phyloP scores from a whole-genome alignment of 1,139 yeast species.

The Sugiyamaella castrensis region DNA sequence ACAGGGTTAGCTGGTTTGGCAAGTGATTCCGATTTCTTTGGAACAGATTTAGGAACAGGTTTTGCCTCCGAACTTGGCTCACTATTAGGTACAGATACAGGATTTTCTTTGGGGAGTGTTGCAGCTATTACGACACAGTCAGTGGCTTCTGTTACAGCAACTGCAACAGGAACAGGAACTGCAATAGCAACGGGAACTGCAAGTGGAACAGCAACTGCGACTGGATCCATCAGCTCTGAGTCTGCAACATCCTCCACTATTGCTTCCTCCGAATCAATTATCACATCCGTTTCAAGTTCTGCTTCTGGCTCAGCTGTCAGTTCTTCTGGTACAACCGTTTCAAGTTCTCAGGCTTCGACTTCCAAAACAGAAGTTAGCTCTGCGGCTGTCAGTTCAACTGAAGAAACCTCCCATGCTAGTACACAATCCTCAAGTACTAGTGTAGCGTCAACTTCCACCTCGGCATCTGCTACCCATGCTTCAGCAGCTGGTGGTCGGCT shows the following conservation, averaged over 20 bases:
- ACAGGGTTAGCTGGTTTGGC: no score
- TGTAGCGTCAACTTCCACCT: neutral
- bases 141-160: neutral
- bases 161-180: neutral
- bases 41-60: neutral
- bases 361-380: neutral
- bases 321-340: neutral
- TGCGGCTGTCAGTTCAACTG: neutral
- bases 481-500: neutral
- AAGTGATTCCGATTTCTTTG: neutral
- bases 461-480: neutral
- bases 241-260: neutral
- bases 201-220: neutral
- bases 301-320: neutral
- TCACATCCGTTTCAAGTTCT: neutral
- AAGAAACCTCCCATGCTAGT: neutral
- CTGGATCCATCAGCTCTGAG: neutral
- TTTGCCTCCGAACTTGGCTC: neutral
- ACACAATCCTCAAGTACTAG: slow-evolving; percentile 2
- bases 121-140: neutral
- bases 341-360: neutral
- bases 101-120: no score
- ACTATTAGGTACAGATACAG: neutral
- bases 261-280: neutral
- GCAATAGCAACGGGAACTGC: neutral